Evolutionary conservation across 2,329 filamentous ascomycete species (phyloP).

Genomic region (Blastomyces percursus): DNA sequence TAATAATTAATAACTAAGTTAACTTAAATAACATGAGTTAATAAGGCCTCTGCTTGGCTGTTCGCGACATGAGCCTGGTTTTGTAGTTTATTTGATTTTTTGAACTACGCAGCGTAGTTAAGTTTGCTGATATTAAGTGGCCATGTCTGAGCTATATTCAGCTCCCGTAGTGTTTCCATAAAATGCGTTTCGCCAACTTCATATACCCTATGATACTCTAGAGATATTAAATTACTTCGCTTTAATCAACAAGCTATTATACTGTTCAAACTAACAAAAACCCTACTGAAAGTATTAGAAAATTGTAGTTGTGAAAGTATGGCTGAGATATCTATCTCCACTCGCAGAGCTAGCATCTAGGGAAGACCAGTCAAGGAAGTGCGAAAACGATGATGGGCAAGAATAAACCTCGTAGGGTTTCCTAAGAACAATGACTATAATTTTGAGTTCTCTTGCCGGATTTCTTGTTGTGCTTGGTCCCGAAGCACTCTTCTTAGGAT

Average conservation of each 20-base stretch:
- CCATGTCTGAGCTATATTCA: background rate
- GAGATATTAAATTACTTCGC: background rate
- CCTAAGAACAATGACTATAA: conserved; percentile 2
- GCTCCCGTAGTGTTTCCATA: background rate
- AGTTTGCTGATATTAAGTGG: background rate
- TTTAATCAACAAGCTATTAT: background rate
- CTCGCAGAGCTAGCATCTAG: background rate
- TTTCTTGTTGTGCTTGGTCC: conserved; percentile 30
- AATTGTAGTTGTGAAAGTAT: background rate
- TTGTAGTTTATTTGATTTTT: background rate
- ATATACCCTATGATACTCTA: background rate
- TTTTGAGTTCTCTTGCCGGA: conserved; percentile 8
- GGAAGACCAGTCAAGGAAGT: background rate
- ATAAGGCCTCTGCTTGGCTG: background rate
- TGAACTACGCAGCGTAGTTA: too few relatives aligned
- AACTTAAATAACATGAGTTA: too few relatives aligned
- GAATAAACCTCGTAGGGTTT: background rate
- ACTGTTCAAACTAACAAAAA: background rate
- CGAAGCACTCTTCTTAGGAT: conserved; percentile 33
- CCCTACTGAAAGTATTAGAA: background rate
- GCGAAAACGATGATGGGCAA: background rate
- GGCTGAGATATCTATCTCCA: background rate
- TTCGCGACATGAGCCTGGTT: background rate
- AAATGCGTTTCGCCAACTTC: background rate
- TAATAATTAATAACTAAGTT: too few relatives aligned